Evolutionary conservation across 2,329 filamentous ascomycete species (phyloP), one percentile per base, ranked within the genome.

Genomic region (Ascochyta lentis): DNA sequence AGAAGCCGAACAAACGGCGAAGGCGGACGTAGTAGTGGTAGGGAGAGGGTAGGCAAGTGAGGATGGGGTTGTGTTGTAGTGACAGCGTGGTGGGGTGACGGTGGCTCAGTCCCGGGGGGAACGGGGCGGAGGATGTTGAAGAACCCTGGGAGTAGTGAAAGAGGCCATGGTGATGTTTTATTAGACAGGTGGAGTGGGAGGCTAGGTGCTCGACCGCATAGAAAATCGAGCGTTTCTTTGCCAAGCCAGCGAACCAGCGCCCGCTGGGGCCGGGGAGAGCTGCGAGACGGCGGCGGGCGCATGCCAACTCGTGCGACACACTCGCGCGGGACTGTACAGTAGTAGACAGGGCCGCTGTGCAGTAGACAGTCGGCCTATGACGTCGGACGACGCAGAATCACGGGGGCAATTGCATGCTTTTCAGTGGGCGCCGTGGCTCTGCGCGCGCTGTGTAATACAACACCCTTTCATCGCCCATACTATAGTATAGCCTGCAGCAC

Each of bases 61-160:
- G 33, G 43, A 51, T 50, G 43, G 47, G 53, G 38, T 13, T 22
- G 19, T 43, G n/a, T 35, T 44, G 53, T 56, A 56, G 47, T 51
- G 48, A 56, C 53, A 51, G 45, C 39, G 49, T 54, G 53, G 56
- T 54, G 61, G 61, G 67, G 53, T 63, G 67, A 64, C 58, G 60
- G 58, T 56, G 57, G 69, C 71, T 81, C 79, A 81, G 75, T 78
- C 78, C 78, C 78, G 77, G 75, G 78, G 78, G 73, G 75, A 77
- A 78, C 78, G 77, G 76, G 77, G 76, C 77, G 79, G 79, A 77
- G 77, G 76, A 75, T 72, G 74, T 65, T 76, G 68, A 70, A 73
- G 65, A 65, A 75, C 74, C 77, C 77, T 78, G 70, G 61, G 67
- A 67, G 75, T 71, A 71, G 68, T 66, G 67, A 71, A 71, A 71